Base-by-base conservation (phyloP, 192 early-diverging fungal genomes). In the Diversispora eburnea region DNA sequence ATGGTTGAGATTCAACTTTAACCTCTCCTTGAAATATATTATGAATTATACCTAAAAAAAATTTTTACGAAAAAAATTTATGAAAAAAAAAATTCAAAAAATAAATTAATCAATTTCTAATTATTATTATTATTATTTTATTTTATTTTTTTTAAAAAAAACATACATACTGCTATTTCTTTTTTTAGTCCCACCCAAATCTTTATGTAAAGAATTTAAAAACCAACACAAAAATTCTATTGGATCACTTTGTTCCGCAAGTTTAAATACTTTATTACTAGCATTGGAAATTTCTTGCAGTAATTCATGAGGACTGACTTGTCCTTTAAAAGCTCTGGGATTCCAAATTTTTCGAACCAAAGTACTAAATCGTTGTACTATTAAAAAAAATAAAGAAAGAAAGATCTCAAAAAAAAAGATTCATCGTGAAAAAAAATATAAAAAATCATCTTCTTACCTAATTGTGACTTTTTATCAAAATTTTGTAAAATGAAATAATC, bases 251-350 rank as follows among this genome's bases (percentile, higher is more conserved):
- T 94, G 92, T 55, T 86, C 82, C 4, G 90, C 91, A 20, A 97
- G 77, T 47, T 86, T 85, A 78, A 97, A 99, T 56, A 85, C 78
- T 56, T 91, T 88, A 17, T 88, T 84, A 77, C 92, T 94, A 2
- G 92, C 88, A 71, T 88, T 92, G 4, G 88, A 87, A 15, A 96
- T 88, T 84, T 97, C 97, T 86, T 99, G 97, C 3, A 96, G 78
- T 2, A 98, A 78, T 75, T 99, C 97, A 77, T 99, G 97, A 5
- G 96, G 97, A 77, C 91, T 92, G 49, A 97, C 91, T 83, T 99
- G 97, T 0, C 91, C 91, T 67, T 97, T 97, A 76, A 96, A 96
- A 12, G 93, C 93, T 41, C 86, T 81, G 59, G 92, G 85, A 77
- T 94, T 96, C 95, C 95, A 98, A 70, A 99, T 91, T 73, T 94